phyloP scores from a whole-genome alignment of 441 rosid species.

The Brassica hybrid region DNA sequence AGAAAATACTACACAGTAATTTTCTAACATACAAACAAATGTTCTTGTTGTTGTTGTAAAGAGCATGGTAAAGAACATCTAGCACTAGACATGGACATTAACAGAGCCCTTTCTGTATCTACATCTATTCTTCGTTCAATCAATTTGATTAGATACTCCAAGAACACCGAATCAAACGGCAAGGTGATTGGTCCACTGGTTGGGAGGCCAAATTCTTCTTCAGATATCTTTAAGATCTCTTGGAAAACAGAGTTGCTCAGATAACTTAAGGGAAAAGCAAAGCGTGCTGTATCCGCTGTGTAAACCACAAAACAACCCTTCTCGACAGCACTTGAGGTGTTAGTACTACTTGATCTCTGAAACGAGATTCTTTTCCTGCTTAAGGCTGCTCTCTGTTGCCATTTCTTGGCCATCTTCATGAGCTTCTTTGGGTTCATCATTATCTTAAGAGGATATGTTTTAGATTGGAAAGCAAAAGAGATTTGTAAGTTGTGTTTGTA shows the following conservation, averaged over 20 bases:
- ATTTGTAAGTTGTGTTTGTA: background rate
- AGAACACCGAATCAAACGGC: constrained; percentile 43
- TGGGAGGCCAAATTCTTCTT: constrained; percentile 49
- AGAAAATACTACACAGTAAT: background rate
- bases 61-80: constrained; percentile 28
- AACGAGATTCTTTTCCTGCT: constrained; percentile 43
- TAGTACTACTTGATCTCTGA: background rate
- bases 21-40: constrained; percentile 17
- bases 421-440: constrained; percentile 50
- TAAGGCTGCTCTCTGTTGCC: constrained; percentile 43
- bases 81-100: constrained; percentile 30
- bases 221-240: constrained; percentile 48
- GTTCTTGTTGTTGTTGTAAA: constrained; percentile 20
- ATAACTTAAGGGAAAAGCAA: constrained; percentile 40
- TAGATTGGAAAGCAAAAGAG: background rate
- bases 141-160: constrained; percentile 38
- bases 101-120: constrained; percentile 36
- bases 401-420: constrained; percentile 47
- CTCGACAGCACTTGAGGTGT: background rate
- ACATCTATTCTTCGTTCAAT: constrained; percentile 28
- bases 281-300: constrained; percentile 38
- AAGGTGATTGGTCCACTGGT: constrained; percentile 42
- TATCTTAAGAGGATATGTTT: background rate
- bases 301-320: constrained; percentile 49
- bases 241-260: constrained; percentile 37